phyloP scores from a whole-genome alignment of 768 basidiomycete species.

The Phlebiopsis gigantea region DNA sequence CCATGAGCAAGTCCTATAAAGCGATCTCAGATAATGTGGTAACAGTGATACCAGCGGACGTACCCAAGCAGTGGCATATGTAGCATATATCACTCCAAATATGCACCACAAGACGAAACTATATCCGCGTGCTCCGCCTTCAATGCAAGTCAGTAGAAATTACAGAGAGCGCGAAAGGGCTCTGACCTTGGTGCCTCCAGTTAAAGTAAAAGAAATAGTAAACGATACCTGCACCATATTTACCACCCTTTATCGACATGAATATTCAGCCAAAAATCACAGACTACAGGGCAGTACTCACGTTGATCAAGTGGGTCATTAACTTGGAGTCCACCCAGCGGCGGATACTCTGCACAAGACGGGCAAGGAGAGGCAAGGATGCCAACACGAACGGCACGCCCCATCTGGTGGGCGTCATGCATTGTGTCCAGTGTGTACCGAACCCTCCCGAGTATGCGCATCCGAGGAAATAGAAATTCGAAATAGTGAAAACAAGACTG shows the following conservation, averaged over 20 bases:
- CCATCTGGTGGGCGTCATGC: constrained; percentile 50
- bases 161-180: not conserved
- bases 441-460: constrained; percentile 67
- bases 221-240: constrained; percentile 68
- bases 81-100: constrained; percentile 52
- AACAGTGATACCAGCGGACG: constrained; percentile 14
- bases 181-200: constrained; percentile 67
- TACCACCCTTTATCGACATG: constrained; percentile 61
- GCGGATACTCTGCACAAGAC: constrained; percentile 80
- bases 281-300: constrained; percentile 30
- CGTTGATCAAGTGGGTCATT: constrained; percentile 83
- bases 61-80: constrained; percentile 81
- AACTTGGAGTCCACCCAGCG: constrained; percentile 79
- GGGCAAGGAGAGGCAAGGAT: constrained; percentile 64
- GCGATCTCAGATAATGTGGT: not conserved
- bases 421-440: constrained; percentile 43
- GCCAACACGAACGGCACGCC: constrained; percentile 53
- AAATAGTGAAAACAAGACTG: constrained; percentile 70
- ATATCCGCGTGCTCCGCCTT: constrained; percentile 34
- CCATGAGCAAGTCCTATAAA: constrained; percentile 77
- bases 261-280: no score
- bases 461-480: constrained; percentile 65
- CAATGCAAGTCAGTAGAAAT: constrained; percentile 1
- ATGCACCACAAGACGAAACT: constrained; percentile 69
- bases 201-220: constrained; percentile 64